phyloP scores from a whole-genome alignment of 2,329 filamentous ascomycete genomes.

The Hawksworthiomyces lignivorus region DNA sequence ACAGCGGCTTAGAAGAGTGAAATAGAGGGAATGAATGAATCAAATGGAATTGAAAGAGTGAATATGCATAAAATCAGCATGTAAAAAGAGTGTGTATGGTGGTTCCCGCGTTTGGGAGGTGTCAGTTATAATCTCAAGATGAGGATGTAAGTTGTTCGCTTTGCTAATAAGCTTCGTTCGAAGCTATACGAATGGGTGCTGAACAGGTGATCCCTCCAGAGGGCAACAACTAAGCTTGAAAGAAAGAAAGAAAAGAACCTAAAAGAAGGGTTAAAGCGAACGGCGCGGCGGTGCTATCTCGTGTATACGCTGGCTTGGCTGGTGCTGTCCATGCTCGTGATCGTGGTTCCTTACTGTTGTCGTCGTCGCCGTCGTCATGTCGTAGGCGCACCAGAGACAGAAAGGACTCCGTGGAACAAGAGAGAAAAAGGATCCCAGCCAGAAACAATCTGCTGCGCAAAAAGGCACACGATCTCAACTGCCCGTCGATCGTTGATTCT shows the following conservation, averaged over 20 bases:
- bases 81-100: not conserved
- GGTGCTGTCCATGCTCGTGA: constrained; percentile 18
- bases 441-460: too few relatives aligned
- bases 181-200: not conserved
- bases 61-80: not conserved
- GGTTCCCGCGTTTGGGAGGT: constrained; percentile 1
- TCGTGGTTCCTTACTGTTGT: constrained; percentile 13
- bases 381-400: not conserved
- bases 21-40: too few relatives aligned
- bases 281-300: not conserved
- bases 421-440: too few relatives aligned
- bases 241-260: not conserved
- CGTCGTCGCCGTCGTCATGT: constrained; percentile 14
- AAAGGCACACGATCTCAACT: not conserved
- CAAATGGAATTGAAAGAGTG: too few relatives aligned
- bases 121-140: too few relatives aligned
- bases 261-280: constrained; percentile 3
- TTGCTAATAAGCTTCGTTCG: not conserved
- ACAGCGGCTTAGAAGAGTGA: too few relatives aligned
- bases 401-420: too few relatives aligned
- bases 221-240: not conserved
- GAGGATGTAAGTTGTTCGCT: too few relatives aligned
- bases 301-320: constrained; percentile 12
- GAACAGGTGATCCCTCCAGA: constrained; percentile 3
- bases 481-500: not conserved